Conservation (phyloP, 768 basidiomycete genomes). For the Termitomyces sp. region DNA sequence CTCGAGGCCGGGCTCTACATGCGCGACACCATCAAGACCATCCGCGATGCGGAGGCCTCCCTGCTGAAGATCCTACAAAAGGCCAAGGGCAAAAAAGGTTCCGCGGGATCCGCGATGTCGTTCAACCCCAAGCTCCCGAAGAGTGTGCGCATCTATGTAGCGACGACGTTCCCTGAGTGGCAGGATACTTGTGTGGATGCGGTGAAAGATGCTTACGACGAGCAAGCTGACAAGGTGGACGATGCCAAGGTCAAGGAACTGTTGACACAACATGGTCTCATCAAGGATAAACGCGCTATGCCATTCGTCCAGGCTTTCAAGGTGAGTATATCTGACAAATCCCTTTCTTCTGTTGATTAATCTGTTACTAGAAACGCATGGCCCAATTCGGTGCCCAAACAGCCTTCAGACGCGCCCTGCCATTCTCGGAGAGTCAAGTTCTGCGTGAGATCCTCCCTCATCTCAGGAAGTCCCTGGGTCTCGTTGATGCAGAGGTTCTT, state of each 20-base stretch:
- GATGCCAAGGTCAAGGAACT: conserved; percentile 73
- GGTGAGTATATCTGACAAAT: conserved; percentile 39
- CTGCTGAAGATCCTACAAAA: conserved; percentile 80
- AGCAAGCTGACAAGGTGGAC: conserved; percentile 64
- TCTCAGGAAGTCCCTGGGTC: conserved; percentile 69
- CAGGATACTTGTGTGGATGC: conserved; percentile 80
- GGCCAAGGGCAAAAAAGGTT: conserved; percentile 59
- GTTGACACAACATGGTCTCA: conserved; percentile 68
- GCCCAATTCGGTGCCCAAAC: conserved; percentile 66
- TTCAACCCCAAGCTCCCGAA: conserved; percentile 89
- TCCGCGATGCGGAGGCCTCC: conserved; percentile 82
- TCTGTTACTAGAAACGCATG: conserved; percentile 67
- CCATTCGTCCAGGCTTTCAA: conserved; percentile 93
- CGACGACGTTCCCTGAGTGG: conserved; percentile 91
- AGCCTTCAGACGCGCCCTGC: conserved; percentile 79
- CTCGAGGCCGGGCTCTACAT: conserved; percentile 82
- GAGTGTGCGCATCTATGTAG: conserved; percentile 85
- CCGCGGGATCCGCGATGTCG: conserved; percentile 33
- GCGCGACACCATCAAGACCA: conserved; percentile 85
- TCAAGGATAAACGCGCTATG: conserved; percentile 96
- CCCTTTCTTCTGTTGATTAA: conserved; percentile 1
- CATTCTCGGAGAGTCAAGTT: conserved; percentile 79
- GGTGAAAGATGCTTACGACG: conserved; percentile 64
- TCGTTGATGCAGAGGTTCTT: conserved; percentile 69
- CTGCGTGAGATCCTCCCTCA: conserved; percentile 73